A percentile compares a stretch with the other conserved stretches of the same genome.
These are phyloP conservation scores for Aspergillus japonicus DNA, from an alignment of 2,329 filamentous ascomycete genomes.

Conservation along the genomic window DNA sequence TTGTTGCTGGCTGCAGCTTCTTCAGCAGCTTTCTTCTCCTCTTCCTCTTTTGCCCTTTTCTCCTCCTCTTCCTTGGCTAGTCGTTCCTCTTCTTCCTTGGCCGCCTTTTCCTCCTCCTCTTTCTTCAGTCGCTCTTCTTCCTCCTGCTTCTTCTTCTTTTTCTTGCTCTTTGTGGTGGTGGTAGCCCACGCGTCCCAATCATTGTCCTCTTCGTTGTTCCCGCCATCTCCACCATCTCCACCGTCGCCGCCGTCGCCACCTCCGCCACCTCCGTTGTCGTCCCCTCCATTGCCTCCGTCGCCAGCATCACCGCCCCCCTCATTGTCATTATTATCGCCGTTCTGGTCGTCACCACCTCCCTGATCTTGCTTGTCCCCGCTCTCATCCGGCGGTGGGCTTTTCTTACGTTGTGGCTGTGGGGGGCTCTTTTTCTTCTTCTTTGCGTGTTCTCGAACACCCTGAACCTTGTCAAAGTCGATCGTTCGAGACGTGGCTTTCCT, in stretches of 20 bases:
- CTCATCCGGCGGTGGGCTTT: slow-evolving; percentile 20
- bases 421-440: slow-evolving; percentile 31
- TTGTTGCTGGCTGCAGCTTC: slow-evolving; percentile 29
- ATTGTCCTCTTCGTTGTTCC: slow-evolving; percentile 35
- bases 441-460: slow-evolving; percentile 33
- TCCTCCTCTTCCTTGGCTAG: slow-evolving; percentile 31
- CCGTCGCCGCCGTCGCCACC: slow-evolving; percentile 38
- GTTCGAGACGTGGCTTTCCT: slow-evolving; percentile 7
- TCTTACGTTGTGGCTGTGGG: slow-evolving; percentile 17
- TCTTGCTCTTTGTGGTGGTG: slow-evolving; percentile 33
- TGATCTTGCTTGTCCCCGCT: slow-evolving; percentile 18
- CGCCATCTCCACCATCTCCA: slow-evolving; percentile 25
- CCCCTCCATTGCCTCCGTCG: slow-evolving; percentile 34
- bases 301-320: slow-evolving; percentile 44
- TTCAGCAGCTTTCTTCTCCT: slow-evolving; percentile 30
- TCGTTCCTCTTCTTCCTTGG: slow-evolving; percentile 27
- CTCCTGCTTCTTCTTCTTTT: slow-evolving; percentile 38
- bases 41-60: slow-evolving; percentile 24
- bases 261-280: slow-evolving; percentile 33
- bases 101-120: slow-evolving; percentile 27
- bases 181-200: slow-evolving; percentile 44
- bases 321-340: slow-evolving; percentile 33
- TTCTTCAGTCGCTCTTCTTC: slow-evolving; percentile 28
- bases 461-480: slow-evolving; percentile 26
- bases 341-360: slow-evolving; percentile 12